Conservation (phyloP, 352 stramenopile genomes). For the Hyaloperonospora arabidopsidis region DNA sequence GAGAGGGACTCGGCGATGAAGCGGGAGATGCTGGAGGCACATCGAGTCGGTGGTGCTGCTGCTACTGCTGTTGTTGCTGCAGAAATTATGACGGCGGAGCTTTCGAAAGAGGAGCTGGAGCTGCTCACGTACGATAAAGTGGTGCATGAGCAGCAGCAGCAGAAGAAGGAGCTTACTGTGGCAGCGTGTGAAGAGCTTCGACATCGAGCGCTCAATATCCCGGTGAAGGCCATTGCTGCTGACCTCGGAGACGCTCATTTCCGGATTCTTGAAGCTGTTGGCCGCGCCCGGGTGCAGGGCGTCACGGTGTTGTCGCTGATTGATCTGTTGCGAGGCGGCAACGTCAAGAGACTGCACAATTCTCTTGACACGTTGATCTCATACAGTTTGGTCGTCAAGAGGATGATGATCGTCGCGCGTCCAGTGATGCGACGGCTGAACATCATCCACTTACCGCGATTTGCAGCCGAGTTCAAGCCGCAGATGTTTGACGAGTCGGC, state of each 20-base stretch:
- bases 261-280: conserved; percentile 56
- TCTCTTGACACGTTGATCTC: conserved; percentile 71
- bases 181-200: conserved; percentile 61
- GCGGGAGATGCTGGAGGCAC: conserved; percentile 12
- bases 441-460: conserved; percentile 72
- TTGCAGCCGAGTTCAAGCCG: conserved; percentile 47
- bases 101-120: conserved; percentile 14
- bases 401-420: conserved; percentile 68
- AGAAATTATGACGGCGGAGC: neutral
- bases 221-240: conserved; percentile 47
- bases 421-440: conserved; percentile 62
- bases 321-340: conserved; percentile 25
- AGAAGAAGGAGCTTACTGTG: conserved; percentile 21
- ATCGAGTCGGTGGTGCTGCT: neutral
- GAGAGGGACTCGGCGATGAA: conserved; percentile 12
- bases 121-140: conserved; percentile 20
- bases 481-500: conserved; percentile 63
- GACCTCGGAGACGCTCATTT: conserved; percentile 60
- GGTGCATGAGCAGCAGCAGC: conserved; percentile 1
- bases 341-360: conserved; percentile 71
- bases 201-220: conserved; percentile 60
- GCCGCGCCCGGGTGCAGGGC: conserved; percentile 36
- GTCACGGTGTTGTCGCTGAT: conserved; percentile 50
- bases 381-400: conserved; percentile 69
- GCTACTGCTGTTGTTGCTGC: too few relatives aligned